phyloP scores from a whole-genome alignment of 257 asterid genomes.

The Scutellaria barbata region DNA sequence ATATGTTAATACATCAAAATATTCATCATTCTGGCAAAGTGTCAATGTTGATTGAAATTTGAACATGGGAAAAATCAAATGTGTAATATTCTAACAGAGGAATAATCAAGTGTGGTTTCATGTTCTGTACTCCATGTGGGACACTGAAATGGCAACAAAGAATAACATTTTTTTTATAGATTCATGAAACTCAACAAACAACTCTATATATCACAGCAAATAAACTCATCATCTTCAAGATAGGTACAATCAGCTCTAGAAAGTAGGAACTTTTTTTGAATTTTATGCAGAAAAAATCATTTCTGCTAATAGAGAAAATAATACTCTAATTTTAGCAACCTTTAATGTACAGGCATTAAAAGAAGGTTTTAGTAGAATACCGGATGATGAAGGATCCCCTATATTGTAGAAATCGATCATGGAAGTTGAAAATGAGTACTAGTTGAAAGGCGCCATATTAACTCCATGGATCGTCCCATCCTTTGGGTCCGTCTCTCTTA shows the following conservation, averaged over 20 bases:
- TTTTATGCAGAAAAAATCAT: slow-evolving; percentile 4
- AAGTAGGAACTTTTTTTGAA: neutral
- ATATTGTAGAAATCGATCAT: slow-evolving; percentile 8
- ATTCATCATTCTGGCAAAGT: neutral
- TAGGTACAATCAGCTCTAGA: slow-evolving; percentile 7
- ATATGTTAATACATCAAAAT: neutral
- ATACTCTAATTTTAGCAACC: no score
- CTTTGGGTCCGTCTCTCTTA: slow-evolving; percentile 87
- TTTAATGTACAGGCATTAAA: slow-evolving; percentile 32
- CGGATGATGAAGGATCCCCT: neutral
- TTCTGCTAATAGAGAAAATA: neutral
- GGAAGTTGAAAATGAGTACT: neutral
- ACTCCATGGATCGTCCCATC: slow-evolving; percentile 97
- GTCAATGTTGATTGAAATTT: neutral
- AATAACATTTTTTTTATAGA: neutral
- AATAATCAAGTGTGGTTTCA: neutral
- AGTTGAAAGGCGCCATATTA: slow-evolving; percentile 33
- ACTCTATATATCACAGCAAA: slow-evolving; percentile 3
- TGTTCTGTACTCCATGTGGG: slow-evolving; percentile 2
- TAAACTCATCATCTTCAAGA: slow-evolving; percentile 2
- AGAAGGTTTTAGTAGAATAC: neutral
- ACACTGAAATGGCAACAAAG: neutral
- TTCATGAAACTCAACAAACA: neutral
- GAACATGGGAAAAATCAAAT: neutral
- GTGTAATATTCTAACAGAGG: neutral